Percentiles rank a stretch among this genome's conserved stretches.
These are phyloP conservation scores for Apiotrichum akiyoshidainum DNA, from an alignment of 1,284 basidiomycete species.

Conservation along the genomic window DNA sequence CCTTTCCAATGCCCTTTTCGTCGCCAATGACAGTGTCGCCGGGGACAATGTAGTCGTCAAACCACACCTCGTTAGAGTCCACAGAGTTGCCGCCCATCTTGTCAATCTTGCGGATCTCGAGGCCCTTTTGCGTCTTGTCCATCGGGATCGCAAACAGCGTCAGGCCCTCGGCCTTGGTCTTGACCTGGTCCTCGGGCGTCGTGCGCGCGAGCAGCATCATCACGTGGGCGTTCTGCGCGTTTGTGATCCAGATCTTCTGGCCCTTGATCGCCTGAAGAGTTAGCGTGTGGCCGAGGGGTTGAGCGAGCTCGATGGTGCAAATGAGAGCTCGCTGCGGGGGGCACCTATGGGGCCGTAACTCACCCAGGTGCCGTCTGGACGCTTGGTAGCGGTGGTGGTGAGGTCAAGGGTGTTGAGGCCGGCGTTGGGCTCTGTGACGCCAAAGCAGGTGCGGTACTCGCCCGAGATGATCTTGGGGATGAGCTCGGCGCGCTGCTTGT, in stretches of 20 bases:
- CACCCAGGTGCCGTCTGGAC: constrained; percentile 15
- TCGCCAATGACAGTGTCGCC: constrained; percentile 16
- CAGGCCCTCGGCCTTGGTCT: constrained; percentile 20
- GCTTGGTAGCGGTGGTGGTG: constrained; percentile 21
- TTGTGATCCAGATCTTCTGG: constrained; percentile 25
- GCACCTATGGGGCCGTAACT: too few relatives aligned
- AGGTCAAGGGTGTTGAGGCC: constrained; percentile 25
- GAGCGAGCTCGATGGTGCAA: too few relatives aligned
- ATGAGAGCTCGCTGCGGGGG: too few relatives aligned
- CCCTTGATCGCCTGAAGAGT: constrained; percentile 15
- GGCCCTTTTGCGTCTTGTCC: constrained; percentile 17
- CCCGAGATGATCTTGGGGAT: constrained; percentile 25
- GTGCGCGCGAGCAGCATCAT: constrained; percentile 26
- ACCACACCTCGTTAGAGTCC: constrained; percentile 24
- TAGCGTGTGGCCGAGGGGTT: not conserved
- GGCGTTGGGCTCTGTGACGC: constrained; percentile 22
- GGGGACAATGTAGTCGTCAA: constrained; percentile 22
- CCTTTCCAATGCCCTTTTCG: constrained; percentile 39
- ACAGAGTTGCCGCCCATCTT: constrained; percentile 22
- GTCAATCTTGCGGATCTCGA: constrained; percentile 14
- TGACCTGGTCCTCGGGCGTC: constrained; percentile 24
- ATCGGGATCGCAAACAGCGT: constrained; percentile 22
- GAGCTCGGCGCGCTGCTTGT: constrained; percentile 17
- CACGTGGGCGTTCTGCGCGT: constrained; percentile 25
- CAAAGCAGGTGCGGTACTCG: constrained; percentile 21